Evolutionary conservation across 1,139 yeast genomes (phyloP).

Genomic region (Blastobotrys apis): DNA sequence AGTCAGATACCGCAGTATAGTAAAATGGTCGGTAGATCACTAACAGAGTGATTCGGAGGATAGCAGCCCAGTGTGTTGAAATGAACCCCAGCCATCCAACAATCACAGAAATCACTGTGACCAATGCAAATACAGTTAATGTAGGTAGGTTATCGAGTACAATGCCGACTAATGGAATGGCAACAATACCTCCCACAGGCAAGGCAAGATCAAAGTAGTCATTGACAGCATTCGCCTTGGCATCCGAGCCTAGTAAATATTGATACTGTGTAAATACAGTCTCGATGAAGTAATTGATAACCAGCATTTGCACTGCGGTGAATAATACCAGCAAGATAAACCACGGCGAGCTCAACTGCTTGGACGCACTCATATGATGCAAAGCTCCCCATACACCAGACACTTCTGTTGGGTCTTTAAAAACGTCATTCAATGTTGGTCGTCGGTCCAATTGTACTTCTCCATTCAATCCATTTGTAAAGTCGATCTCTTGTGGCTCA

Average conservation of each 20-base stretch:
- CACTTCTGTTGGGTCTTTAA: slow-evolving; percentile 42
- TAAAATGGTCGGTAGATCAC: slow-evolving; percentile 90
- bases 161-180: slow-evolving; percentile 85
- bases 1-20: slow-evolving; percentile 88
- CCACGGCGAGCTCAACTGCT: slow-evolving; percentile 74
- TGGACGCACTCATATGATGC: slow-evolving; percentile 58
- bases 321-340: slow-evolving; percentile 70
- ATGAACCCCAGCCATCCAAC: slow-evolving; percentile 69
- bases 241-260: slow-evolving; percentile 54
- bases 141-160: slow-evolving; percentile 72
- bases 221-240: slow-evolving; percentile 55
- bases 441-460: slow-evolving; percentile 5
- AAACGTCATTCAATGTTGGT: slow-evolving; percentile 13
- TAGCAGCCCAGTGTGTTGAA: slow-evolving; percentile 48
- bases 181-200: slow-evolving; percentile 79
- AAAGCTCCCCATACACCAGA: slow-evolving; percentile 81
- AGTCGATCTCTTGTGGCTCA: slow-evolving; percentile 45
- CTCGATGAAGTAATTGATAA: slow-evolving; percentile 89
- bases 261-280: slow-evolving; percentile 76
- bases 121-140: slow-evolving; percentile 49
- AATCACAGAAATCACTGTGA: slow-evolving; percentile 50
- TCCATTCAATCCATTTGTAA: slow-evolving; percentile 7
- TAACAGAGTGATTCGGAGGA: slow-evolving; percentile 57
- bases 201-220: slow-evolving; percentile 77
- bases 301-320: slow-evolving; percentile 81